Evolutionary conservation across 2,329 filamentous ascomycete species (phyloP), one percentile per base, ranked within the genome.

Genomic region (Geosmithia flava): DNA sequence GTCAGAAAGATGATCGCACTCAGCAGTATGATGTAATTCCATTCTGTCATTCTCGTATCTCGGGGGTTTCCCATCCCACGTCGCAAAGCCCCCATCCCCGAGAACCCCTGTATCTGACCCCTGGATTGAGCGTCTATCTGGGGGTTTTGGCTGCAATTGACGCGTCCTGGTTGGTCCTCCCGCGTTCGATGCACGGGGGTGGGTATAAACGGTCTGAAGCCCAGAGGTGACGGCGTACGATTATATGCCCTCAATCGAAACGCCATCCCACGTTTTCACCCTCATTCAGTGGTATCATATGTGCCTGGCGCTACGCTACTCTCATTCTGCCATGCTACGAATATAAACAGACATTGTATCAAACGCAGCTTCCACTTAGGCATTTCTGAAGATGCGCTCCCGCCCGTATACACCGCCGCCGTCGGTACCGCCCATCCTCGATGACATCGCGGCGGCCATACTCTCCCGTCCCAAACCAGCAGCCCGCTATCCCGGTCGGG

Each of bases 341-440:
- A n/a, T n/a, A n/a, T n/a, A n/a, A n/a, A n/a, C n/a, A n/a, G n/a
- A n/a, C n/a, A n/a, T n/a, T n/a, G n/a, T n/a, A n/a, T n/a, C n/a
- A n/a, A n/a, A n/a, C n/a, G n/a, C n/a, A n/a, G n/a, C n/a, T n/a
- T n/a, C n/a, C n/a, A n/a, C n/a, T n/a, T n/a, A n/a, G n/a, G n/a
- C n/a, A n/a, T n/a, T n/a, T n/a, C n/a, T n/a, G n/a, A 30, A 40
- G 33, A 50, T 50, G 49, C 50, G 50, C 41, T 60, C 59, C 20
- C 56, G 53, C 47, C 57, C 59, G 8, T 58, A 60, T 51, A 55
- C 53, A 15, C 45, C 59, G 11, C 53, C 60, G 19, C 56, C 58
- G 42, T 55, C 59, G 2, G 55, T 61, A 8, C 56, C 58, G 4
- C 54, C 56, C 2, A 48, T 60, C 16, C 55, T 60, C 44, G 48